phyloP scores from a whole-genome alignment of 2,329 filamentous ascomycete genomes.

The Podosphaera aphanis region DNA sequence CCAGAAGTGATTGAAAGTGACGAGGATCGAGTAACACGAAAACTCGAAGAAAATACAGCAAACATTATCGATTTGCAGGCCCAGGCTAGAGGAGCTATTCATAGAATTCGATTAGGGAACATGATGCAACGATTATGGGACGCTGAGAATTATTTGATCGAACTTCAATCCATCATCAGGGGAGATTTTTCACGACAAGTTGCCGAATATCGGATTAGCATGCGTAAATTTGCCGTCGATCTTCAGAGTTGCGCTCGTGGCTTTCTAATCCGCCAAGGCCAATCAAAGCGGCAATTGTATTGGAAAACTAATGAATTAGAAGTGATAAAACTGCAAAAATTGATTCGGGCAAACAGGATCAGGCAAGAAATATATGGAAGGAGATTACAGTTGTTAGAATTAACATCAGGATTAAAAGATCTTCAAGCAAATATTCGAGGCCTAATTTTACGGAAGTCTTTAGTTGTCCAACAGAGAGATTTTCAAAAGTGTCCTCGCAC shows the following conservation, averaged over 20 bases:
- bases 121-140: slow-evolving; percentile 85
- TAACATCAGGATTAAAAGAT: slow-evolving; percentile 37
- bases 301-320: slow-evolving; percentile 49
- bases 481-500: slow-evolving; percentile 29
- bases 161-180: slow-evolving; percentile 67
- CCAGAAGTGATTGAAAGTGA: slow-evolving; percentile 63
- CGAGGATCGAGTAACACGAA: slow-evolving; percentile 64
- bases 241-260: slow-evolving; percentile 64
- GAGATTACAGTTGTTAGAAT: slow-evolving; percentile 35
- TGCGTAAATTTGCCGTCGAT: slow-evolving; percentile 56
- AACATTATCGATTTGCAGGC: slow-evolving; percentile 62
- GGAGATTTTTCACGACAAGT: slow-evolving; percentile 76
- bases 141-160: slow-evolving; percentile 50
- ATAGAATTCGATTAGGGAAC: slow-evolving; percentile 53
- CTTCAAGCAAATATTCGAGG: slow-evolving; percentile 45
- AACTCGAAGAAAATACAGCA: slow-evolving; percentile 53
- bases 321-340: slow-evolving; percentile 59
- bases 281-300: slow-evolving; percentile 37
- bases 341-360: slow-evolving; percentile 46
- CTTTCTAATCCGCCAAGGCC: slow-evolving; percentile 42
- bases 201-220: slow-evolving; percentile 55
- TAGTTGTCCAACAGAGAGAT: slow-evolving; percentile 31
- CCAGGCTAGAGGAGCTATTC: slow-evolving; percentile 59
- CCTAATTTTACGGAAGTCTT: slow-evolving; percentile 35
- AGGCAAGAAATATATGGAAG: slow-evolving; percentile 32